These are phyloP conservation scores for Epicoccum sorghinum DNA, from an alignment of 2,329 filamentous ascomycete species.

Conservation along the genomic window DNA sequence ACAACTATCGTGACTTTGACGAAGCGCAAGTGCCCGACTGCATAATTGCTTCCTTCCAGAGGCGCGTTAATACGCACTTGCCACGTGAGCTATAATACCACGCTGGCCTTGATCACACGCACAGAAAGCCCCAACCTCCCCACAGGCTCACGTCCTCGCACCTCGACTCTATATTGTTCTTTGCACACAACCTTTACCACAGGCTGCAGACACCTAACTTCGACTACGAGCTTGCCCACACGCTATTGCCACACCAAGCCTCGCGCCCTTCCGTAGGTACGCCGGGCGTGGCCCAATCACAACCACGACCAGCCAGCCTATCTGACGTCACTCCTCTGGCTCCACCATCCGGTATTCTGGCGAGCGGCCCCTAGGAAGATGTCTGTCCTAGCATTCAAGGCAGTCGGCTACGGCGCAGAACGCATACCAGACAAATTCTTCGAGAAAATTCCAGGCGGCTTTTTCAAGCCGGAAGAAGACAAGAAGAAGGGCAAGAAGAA, in stretches of 20 bases:
- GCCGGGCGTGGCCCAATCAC: slow-evolving; percentile 40
- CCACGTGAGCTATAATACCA: slow-evolving; percentile 5
- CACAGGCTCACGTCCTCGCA: slow-evolving; percentile 1
- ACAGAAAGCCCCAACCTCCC: slow-evolving; percentile 2
- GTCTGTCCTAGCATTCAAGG: slow-evolving; percentile 47
- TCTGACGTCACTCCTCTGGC: slow-evolving; percentile 41
- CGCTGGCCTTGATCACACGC: slow-evolving; percentile 1
- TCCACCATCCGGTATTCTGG: slow-evolving; percentile 32
- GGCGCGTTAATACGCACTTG: slow-evolving; percentile 4
- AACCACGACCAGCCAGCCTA: slow-evolving; percentile 21
- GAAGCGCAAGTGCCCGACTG: slow-evolving; percentile 9
- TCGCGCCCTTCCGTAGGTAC: slow-evolving; percentile 21
- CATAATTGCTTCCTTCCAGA: slow-evolving; percentile 14
- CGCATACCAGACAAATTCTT: slow-evolving; percentile 48
- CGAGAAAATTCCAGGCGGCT: slow-evolving; percentile 47
- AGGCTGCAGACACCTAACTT: slow-evolving; percentile 13
- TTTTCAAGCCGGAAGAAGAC: slow-evolving; percentile 42
- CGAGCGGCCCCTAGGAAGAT: slow-evolving; percentile 32
- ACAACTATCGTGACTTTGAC: slow-evolving; percentile 13
- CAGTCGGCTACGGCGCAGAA: slow-evolving; percentile 47
- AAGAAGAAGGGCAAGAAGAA: slow-evolving; percentile 33
- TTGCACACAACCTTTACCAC: slow-evolving; percentile 9
- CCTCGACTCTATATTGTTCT: slow-evolving; percentile 16
- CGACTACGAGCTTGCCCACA: slow-evolving; percentile 21
- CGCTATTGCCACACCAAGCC: slow-evolving; percentile 33